phyloP scores from a whole-genome alignment of 225 moss, liverwort and hornwort genomes.

The Pseudisothecium myosuroides region DNA sequence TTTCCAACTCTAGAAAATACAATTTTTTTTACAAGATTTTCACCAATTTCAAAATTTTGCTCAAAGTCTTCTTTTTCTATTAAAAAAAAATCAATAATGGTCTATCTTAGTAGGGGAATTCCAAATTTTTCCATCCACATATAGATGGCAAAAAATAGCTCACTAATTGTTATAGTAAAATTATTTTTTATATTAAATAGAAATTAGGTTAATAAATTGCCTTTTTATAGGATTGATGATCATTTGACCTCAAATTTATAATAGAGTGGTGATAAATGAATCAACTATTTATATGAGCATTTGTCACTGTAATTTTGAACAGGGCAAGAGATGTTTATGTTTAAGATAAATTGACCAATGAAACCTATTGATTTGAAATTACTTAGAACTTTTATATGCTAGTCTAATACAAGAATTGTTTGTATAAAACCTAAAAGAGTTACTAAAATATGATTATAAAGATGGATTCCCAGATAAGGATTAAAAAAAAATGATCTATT shows the following conservation, averaged over 20 bases:
- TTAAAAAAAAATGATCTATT: neutral
- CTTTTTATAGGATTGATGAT: neutral
- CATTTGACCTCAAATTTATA: neutral
- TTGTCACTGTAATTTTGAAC: neutral
- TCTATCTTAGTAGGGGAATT: neutral
- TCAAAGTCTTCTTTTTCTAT: neutral
- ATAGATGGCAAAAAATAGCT: neutral
- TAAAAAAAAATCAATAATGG: neutral
- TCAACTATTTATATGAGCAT: neutral
- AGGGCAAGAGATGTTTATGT: neutral
- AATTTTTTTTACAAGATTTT: neutral
- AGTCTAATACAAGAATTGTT: neutral
- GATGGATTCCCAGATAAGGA: too few species aligned
- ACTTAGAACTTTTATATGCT: neutral
- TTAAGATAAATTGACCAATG: neutral
- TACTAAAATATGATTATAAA: neutral
- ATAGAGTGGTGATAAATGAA: neutral
- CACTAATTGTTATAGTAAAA: neutral
- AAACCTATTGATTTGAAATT: neutral
- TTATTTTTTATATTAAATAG: neutral
- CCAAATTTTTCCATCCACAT: neutral
- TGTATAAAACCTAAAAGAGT: neutral
- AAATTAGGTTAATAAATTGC: neutral
- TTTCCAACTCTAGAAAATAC: too few species aligned
- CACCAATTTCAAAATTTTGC: fast-evolving